Percentiles rank a stretch among this genome's conserved stretches.
These are phyloP conservation scores for Auricularia cornea DNA, from an alignment of 768 basidiomycete species.

Conservation along the genomic window DNA sequence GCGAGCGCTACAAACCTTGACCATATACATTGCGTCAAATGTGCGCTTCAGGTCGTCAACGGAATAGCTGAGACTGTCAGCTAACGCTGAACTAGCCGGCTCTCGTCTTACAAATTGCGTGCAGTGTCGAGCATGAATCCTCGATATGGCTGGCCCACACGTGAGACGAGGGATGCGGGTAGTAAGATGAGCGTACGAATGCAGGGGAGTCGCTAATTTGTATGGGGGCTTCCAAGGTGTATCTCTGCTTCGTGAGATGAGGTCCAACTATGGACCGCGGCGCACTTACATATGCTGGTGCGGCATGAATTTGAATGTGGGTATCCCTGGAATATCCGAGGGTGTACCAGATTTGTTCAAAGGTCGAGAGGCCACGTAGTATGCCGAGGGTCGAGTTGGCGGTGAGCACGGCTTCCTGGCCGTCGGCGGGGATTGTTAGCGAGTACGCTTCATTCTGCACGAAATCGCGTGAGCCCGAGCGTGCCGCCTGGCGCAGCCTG, in stretches of 20 bases:
- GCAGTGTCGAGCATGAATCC: conserved; percentile 32
- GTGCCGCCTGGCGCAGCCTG: background rate
- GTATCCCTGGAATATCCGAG: conserved; percentile 12
- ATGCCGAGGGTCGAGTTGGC: conserved; percentile 24
- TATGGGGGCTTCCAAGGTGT: background rate
- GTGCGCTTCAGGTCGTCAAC: conserved; percentile 19
- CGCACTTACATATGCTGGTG: conserved; percentile 2
- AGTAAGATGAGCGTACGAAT: background rate
- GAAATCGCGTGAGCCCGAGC: background rate
- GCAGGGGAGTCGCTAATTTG: background rate
- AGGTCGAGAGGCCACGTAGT: conserved; percentile 30
- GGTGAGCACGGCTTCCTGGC: conserved; percentile 12
- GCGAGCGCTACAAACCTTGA: conserved; percentile 26
- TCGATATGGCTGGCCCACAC: conserved; percentile 13
- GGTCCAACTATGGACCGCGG: background rate
- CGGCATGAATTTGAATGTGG: conserved; percentile 16
- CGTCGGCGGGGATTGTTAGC: conserved; percentile 18
- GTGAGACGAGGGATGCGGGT: background rate
- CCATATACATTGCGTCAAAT: conserved; percentile 27
- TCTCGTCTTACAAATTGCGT: conserved; percentile 21
- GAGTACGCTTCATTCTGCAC: conserved; percentile 20
- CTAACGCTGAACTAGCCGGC: conserved; percentile 9
- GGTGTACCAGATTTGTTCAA: conserved; percentile 25
- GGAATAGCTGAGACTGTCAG: conserved; percentile 5
- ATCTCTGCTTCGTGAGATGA: background rate